These are phyloP conservation scores for Suillus subaureus DNA, from an alignment of 768 basidiomycete species.

Conservation along the genomic window DNA sequence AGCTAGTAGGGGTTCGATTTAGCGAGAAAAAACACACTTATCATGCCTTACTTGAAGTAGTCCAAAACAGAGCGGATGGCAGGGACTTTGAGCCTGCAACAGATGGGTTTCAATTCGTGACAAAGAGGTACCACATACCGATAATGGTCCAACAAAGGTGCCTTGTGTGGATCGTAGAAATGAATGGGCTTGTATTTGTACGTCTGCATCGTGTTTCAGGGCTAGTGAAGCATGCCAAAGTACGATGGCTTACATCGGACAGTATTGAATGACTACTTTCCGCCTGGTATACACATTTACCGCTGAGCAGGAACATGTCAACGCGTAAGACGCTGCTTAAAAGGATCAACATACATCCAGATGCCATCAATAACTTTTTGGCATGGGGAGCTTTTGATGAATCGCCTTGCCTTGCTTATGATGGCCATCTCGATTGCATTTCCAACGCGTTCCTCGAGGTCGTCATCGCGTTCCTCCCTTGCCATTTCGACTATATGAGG, in stretches of 20 bases:
- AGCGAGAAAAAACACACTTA: background rate
- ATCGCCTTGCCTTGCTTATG: constrained; percentile 80
- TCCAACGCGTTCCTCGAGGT: constrained; percentile 78
- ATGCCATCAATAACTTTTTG: constrained; percentile 89
- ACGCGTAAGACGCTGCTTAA: constrained; percentile 5
- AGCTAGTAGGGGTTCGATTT: constrained; percentile 39
- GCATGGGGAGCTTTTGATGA: constrained; percentile 87
- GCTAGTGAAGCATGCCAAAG: background rate
- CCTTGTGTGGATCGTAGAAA: constrained; percentile 93
- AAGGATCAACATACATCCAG: constrained; percentile 58
- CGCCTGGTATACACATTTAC: constrained; percentile 90
- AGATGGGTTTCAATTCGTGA: background rate
- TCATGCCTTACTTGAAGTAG: constrained; percentile 68
- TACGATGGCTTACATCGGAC: constrained; percentile 66
- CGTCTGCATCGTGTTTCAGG: constrained; percentile 51
- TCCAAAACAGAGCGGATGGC: constrained; percentile 89
- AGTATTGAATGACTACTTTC: constrained; percentile 87
- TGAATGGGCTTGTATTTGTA: constrained; percentile 92
- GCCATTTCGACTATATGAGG: constrained; percentile 57
- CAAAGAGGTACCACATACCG: constrained; percentile 51
- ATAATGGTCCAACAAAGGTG: constrained; percentile 94
- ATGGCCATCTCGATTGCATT: constrained; percentile 96
- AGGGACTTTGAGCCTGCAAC: constrained; percentile 82
- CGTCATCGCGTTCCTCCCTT: constrained; percentile 65
- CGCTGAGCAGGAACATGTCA: constrained; percentile 47